These are phyloP conservation scores for Podospora pseudoanserina DNA, from an alignment of 495 filamentous ascomycete genomes.

Conservation along the genomic window DNA sequence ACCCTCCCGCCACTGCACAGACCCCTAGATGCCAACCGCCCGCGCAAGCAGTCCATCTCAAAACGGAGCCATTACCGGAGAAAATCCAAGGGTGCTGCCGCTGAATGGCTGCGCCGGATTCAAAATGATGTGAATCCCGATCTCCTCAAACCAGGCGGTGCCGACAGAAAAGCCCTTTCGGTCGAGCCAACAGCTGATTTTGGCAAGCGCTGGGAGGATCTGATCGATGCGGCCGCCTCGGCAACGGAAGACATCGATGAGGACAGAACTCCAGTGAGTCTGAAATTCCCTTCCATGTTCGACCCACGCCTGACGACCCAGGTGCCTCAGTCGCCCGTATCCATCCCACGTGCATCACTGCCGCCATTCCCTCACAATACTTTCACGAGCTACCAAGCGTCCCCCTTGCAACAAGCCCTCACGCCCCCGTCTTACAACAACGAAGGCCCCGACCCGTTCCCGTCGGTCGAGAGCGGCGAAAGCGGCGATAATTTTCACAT, in stretches of 20 bases:
- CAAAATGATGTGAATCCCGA: conserved; percentile 42
- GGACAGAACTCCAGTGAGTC: conserved; percentile 74
- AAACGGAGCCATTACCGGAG: conserved; percentile 74
- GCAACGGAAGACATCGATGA: conserved; percentile 89
- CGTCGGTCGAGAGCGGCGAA: conserved; percentile 70
- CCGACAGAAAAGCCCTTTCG: conserved; percentile 76
- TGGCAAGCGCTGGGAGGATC: conserved; percentile 89
- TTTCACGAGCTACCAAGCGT: conserved; percentile 75
- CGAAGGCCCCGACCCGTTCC: conserved; percentile 70
- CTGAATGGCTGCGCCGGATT: conserved; percentile 49
- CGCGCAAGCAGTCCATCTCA: conserved; percentile 79
- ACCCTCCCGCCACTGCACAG: conserved; percentile 79
- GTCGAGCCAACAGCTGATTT: conserved; percentile 75
- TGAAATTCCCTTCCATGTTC: conserved; percentile 30
- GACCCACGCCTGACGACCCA: conserved; percentile 44
- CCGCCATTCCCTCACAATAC: conserved; percentile 63
- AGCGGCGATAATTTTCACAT: conserved; percentile 66
- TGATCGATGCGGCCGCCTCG: conserved; percentile 81
- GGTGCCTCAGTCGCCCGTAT: conserved; percentile 66
- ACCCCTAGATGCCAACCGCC: conserved; percentile 55
- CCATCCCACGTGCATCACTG: conserved; percentile 69
- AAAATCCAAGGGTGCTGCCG: conserved; percentile 52
- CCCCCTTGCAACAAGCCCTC: conserved; percentile 78
- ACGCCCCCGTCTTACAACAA: conserved; percentile 71
- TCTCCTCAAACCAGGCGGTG: conserved; percentile 61